Conservation (phyloP, 768 basidiomycete species). For the Amanita molliuscula region DNA sequence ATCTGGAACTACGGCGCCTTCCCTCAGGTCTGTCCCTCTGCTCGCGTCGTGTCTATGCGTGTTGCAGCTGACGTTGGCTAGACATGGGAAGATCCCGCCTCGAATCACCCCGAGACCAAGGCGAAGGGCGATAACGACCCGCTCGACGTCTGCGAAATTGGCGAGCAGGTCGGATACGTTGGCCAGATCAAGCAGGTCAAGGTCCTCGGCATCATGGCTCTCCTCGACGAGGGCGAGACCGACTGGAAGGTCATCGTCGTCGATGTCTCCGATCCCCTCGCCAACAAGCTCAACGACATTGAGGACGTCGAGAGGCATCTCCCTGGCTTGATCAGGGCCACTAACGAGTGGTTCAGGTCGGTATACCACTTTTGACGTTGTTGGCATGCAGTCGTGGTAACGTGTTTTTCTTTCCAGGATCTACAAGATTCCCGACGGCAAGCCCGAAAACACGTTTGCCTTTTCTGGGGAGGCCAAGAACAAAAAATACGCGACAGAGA, state of each 20-base stretch:
- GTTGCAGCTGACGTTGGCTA: constrained; percentile 23
- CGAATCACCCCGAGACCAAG: constrained; percentile 90
- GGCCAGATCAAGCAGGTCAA: constrained; percentile 99
- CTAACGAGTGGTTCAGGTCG: constrained; percentile 98
- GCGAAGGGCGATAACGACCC: constrained; percentile 99
- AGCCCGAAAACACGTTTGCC: constrained; percentile 96
- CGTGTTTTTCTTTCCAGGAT: constrained; percentile 38
- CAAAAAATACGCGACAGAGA: constrained; percentile 98
- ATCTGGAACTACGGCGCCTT: constrained; percentile 99
- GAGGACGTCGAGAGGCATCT: constrained; percentile 98
- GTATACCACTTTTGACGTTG: constrained; percentile 5
- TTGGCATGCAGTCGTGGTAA: not conserved
- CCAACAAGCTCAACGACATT: constrained; percentile 94
- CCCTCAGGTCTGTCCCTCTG: constrained; percentile 60
- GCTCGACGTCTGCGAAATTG: constrained; percentile 99
- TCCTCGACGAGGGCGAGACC: constrained; percentile 98
- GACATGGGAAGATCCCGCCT: constrained; percentile 97
- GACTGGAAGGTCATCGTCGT: constrained; percentile 99
- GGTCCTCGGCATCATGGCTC: constrained; percentile 99
- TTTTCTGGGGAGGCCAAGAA: constrained; percentile 99
- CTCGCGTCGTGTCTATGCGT: too few relatives aligned
- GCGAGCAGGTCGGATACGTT: constrained; percentile 93
- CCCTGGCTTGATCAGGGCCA: constrained; percentile 92
- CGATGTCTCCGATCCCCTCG: constrained; percentile 91
- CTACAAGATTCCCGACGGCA: constrained; percentile 94